Evolutionary conservation across 2,329 filamentous ascomycete genomes (phyloP).

Genomic region (Didymella pinodella): DNA sequence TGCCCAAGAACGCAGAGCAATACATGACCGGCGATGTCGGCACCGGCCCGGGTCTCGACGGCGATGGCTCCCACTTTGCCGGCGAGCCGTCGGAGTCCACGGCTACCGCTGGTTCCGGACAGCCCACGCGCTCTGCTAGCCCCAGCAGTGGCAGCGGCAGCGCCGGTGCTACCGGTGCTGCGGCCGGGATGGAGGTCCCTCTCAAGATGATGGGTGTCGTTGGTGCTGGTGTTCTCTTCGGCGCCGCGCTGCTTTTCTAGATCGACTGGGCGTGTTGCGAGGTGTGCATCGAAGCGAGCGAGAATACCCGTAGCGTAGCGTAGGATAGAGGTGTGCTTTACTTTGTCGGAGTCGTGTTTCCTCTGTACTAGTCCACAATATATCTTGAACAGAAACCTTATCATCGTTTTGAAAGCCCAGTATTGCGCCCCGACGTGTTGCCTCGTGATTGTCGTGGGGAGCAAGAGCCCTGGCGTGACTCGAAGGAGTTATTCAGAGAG

Average conservation of each 20-base stretch:
- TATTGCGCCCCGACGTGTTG: constrained; percentile 2
- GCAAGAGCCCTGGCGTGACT: too few species aligned
- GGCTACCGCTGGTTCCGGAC: constrained; percentile 41
- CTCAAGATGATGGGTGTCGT: constrained; percentile 42
- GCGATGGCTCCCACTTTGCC: constrained; percentile 53
- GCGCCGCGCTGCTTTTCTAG: constrained; percentile 44
- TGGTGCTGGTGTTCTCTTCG: constrained; percentile 43
- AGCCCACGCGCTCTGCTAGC: constrained; percentile 36
- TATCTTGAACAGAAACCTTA: background rate
- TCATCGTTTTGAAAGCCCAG: constrained; percentile 6
- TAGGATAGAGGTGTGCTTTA: constrained; percentile 14
- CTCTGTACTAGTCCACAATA: background rate
- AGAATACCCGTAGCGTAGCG: constrained; percentile 21
- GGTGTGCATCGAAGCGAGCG: background rate
- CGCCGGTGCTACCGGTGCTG: constrained; percentile 29
- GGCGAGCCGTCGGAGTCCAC: constrained; percentile 40
- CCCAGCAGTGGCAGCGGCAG: constrained; percentile 17
- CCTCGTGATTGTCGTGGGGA: too few species aligned
- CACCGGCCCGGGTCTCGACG: constrained; percentile 62
- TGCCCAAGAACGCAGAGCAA: constrained; percentile 62
- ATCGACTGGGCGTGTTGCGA: background rate
- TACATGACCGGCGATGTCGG: constrained; percentile 67
- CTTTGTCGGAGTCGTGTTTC: constrained; percentile 14
- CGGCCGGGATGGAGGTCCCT: constrained; percentile 36
- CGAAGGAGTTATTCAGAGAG: background rate